Percentiles rank a stretch among this genome's conserved stretches.
These are phyloP conservation scores for Drechslera avenae DNA, from an alignment of 2,329 filamentous ascomycete genomes.

Conservation along the genomic window DNA sequence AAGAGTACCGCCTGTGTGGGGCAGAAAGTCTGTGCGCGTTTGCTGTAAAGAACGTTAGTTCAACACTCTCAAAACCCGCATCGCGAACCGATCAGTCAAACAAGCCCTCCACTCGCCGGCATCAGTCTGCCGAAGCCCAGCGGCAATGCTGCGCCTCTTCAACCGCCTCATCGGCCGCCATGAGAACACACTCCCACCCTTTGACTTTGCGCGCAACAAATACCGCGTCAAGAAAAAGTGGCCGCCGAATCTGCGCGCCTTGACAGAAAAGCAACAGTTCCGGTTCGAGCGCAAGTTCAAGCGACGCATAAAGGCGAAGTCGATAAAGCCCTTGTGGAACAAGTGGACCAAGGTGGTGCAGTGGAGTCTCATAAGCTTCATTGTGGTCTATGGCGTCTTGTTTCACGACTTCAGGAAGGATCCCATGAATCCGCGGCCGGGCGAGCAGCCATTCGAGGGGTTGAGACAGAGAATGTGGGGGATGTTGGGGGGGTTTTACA, in stretches of 20 bases:
- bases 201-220: constrained; percentile 59
- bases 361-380: constrained; percentile 55
- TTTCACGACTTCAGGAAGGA: constrained; percentile 62
- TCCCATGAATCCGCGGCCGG: constrained; percentile 39
- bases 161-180: constrained; percentile 55
- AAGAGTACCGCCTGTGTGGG: constrained; percentile 4
- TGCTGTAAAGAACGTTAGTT: constrained; percentile 23
- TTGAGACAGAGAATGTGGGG: constrained; percentile 36
- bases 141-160: constrained; percentile 48
- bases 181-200: constrained; percentile 42
- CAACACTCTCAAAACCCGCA: constrained; percentile 9
- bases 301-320: constrained; percentile 67
- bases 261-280: constrained; percentile 75
- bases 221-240: constrained; percentile 73
- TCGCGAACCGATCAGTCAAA: constrained; percentile 4
- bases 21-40: not conserved
- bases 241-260: constrained; percentile 75
- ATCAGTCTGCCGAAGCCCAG: constrained; percentile 5
- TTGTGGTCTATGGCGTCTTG: constrained; percentile 61
- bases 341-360: constrained; percentile 70
- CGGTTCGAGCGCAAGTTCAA: constrained; percentile 80
- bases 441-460: constrained; percentile 39
- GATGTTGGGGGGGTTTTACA: constrained; percentile 35
- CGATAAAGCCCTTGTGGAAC: constrained; percentile 66
- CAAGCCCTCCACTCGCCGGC: not conserved